Conservation (phyloP, 352 stramenopile genomes). For the Halophytophthora batemanensis region DNA sequence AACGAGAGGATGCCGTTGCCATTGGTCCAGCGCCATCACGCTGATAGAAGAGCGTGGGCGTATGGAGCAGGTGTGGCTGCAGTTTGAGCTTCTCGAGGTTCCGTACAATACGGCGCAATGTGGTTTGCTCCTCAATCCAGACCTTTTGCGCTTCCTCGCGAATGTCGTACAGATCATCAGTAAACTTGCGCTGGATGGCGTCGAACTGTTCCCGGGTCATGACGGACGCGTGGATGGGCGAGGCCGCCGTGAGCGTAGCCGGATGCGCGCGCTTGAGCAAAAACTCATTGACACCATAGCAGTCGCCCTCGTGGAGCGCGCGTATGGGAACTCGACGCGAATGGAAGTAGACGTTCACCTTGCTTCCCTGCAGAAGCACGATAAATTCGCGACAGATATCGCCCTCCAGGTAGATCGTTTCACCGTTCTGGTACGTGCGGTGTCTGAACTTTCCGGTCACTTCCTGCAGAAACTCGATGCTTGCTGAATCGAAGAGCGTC, state of each 20-base stretch:
- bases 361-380: constrained; percentile 49
- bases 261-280: constrained; percentile 42
- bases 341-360: constrained; percentile 65
- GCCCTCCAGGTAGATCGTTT: constrained; percentile 65
- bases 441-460: constrained; percentile 79
- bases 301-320: constrained; percentile 59
- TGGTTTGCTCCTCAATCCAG: constrained; percentile 37
- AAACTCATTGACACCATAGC: constrained; percentile 69
- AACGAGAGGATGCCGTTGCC: background rate
- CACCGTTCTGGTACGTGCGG: constrained; percentile 65
- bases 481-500: constrained; percentile 54
- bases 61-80: constrained; percentile 45
- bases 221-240: constrained; percentile 53
- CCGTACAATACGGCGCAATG: constrained; percentile 26
- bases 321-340: constrained; percentile 43
- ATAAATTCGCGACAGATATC: constrained; percentile 73
- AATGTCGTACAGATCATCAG: constrained; percentile 53
- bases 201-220: constrained; percentile 80
- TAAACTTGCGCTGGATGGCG: constrained; percentile 53
- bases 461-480: constrained; percentile 70
- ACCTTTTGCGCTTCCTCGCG: constrained; percentile 35
- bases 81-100: constrained; percentile 59
- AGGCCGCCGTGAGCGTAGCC: constrained; percentile 46
- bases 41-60: constrained; percentile 53
- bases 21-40: constrained; percentile 19